Percentiles rank a stretch among this genome's conserved stretches.
Conservation (phyloP, 2,329 filamentous ascomycete genomes). For the Cladosporium sp. region DNA sequence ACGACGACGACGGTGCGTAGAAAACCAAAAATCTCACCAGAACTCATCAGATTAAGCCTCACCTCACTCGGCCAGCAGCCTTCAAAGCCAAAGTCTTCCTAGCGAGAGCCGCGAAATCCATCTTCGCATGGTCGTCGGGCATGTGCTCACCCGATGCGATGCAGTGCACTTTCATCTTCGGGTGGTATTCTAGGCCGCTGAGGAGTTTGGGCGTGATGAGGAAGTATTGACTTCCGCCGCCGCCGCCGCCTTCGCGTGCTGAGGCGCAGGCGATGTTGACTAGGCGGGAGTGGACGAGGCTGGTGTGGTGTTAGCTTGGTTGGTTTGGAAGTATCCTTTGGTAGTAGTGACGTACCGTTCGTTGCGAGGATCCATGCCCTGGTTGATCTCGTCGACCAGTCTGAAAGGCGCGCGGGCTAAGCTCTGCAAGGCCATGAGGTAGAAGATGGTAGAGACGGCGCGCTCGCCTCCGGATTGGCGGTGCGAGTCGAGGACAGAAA, state of each 20-base stretch:
- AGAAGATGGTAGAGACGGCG: conserved; percentile 96
- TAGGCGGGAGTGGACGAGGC: conserved; percentile 93
- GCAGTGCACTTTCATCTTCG: conserved; percentile 86
- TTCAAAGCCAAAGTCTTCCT: conserved; percentile 26
- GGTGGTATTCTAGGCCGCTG: conserved; percentile 76
- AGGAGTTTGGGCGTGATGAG: conserved; percentile 96
- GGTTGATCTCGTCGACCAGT: conserved; percentile 98
- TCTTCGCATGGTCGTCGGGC: conserved; percentile 34
- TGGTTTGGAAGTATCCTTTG: not conserved
- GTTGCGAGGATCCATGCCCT: conserved; percentile 98
- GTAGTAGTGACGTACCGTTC: conserved; percentile 54
- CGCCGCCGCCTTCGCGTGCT: conserved; percentile 13
- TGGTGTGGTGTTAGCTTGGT: conserved; percentile 13
- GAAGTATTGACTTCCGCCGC: conserved; percentile 63
- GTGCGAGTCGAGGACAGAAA: conserved; percentile 82
- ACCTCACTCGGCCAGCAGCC: conserved; percentile 7
- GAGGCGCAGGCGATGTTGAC: conserved; percentile 88
- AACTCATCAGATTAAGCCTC: not conserved
- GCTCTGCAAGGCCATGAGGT: conserved; percentile 94
- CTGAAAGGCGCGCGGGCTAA: conserved; percentile 93
- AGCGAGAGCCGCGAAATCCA: conserved; percentile 41
- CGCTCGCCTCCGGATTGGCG: conserved; percentile 95
- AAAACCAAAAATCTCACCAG: too few species aligned
- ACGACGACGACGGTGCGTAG: too few species aligned
- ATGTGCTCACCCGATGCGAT: conserved; percentile 80